Base-by-base conservation (phyloP, 345 rosid species). In the Rhodamnia rubescens region DNA sequence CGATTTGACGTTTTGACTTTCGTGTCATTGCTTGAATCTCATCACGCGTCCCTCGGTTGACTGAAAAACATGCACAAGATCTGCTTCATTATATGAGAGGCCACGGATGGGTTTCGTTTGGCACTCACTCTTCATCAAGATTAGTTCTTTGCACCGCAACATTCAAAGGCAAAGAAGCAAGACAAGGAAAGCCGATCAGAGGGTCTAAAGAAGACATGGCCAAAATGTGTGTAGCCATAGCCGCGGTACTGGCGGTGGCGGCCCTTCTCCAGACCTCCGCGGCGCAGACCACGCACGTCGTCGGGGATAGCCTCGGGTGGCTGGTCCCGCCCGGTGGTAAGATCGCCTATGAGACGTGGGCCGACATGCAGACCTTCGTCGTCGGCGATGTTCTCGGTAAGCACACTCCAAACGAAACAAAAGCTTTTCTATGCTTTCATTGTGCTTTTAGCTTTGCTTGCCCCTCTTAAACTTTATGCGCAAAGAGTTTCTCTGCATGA, bases 261-360 rank as follows among this genome's bases (percentile, higher is more conserved):
- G 47, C 59, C 49, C 58, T 82, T 1, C 84, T 82, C 1, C 54
- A 55, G 36, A 3, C 59, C 59, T 82, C 84, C 51, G 87, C 53
- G 0, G 58, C 58, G 0, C 57, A 29, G 42, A 40, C 84, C 47
- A 44, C 26, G 15, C 57, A 82, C 0, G 81, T 80, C 1, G 96
- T 93, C 0, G 94, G 93, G 24, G 91, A 78, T 83, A n/a, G 85
- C 53, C 11, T 61, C 1, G 91, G 92, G 50, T 94, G 96, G 96
- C 5, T 42, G 20, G 83, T 93, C 47, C 93, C 92, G 4, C 75
- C 85, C 0, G 85, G 82, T 0, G 87, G 87, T 11, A 22, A 90
- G 22, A 32, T 59, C 0, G 52, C 80, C 84, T 94, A 94, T 86
- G 13, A 86, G 47, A 87, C 91, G 11, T 93, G 95, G 95, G 88